These are phyloP conservation scores for Trapa incisa DNA, from an alignment of 345 rosid species.

Conservation along the genomic window DNA sequence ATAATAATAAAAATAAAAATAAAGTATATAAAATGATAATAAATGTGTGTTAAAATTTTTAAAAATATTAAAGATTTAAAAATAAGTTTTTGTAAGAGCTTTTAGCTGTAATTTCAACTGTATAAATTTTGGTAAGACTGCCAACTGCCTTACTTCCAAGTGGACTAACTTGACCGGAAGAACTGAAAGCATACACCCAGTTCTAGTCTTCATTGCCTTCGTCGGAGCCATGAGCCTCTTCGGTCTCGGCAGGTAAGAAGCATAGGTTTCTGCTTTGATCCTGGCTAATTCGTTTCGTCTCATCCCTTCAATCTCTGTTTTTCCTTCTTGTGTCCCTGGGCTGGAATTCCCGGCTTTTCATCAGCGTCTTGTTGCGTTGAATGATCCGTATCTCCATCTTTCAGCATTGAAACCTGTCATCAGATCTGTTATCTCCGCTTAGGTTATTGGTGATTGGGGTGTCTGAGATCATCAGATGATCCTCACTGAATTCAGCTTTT, in stretches of 20 bases:
- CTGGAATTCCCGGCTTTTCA: background rate
- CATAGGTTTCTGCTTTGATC: background rate
- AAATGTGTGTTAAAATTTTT: too few relatives aligned
- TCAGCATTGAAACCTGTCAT: background rate
- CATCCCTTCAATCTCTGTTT: background rate
- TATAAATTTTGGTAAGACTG: too few relatives aligned
- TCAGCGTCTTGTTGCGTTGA: background rate
- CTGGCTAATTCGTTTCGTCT: background rate
- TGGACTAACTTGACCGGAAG: background rate
- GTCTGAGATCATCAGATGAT: background rate
- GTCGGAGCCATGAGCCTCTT: conserved; percentile 49
- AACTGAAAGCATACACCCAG: background rate
- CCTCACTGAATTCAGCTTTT: background rate
- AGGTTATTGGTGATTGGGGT: background rate
- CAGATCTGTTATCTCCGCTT: background rate
- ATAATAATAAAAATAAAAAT: too few relatives aligned
- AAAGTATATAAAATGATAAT: too few relatives aligned
- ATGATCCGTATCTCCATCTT: background rate
- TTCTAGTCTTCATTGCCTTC: background rate
- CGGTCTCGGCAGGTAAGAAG: conserved; percentile 50
- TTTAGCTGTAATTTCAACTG: too few relatives aligned
- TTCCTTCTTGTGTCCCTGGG: background rate
- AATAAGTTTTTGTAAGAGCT: too few relatives aligned
- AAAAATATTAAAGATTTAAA: too few relatives aligned
- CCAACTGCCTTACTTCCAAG: too few relatives aligned